phyloP scores from a whole-genome alignment of 2,329 filamentous ascomycete species.

The Alternaria consortialis region DNA sequence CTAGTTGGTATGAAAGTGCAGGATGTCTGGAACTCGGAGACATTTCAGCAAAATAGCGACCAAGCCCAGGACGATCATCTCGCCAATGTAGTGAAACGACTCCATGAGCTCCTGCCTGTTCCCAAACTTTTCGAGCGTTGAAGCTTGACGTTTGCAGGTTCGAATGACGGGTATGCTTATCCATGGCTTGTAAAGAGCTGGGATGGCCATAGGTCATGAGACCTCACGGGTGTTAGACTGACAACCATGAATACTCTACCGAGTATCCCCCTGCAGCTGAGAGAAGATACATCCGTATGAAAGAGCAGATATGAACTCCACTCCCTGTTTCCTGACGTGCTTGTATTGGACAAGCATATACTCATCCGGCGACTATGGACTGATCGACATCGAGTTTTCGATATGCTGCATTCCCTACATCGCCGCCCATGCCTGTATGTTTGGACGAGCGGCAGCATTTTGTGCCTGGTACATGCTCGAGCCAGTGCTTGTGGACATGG shows the following conservation, averaged over 20 bases:
- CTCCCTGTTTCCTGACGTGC: background rate
- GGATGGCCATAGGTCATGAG: background rate
- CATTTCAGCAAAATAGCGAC: conserved; percentile 29
- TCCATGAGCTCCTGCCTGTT: conserved; percentile 36
- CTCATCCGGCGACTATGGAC: background rate
- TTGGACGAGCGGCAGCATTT: background rate
- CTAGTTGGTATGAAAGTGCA: conserved; percentile 57
- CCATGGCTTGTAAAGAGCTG: background rate
- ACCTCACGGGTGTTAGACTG: too few species aligned
- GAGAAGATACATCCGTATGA: background rate
- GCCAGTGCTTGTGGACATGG: too few species aligned
- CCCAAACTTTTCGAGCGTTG: conserved; percentile 23
- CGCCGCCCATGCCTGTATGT: background rate
- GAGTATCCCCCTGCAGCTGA: background rate
- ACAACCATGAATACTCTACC: background rate
- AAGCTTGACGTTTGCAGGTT: background rate
- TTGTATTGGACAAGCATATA: background rate
- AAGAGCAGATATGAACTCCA: conserved; percentile 2
- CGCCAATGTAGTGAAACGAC: conserved; percentile 23
- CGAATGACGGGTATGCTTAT: background rate
- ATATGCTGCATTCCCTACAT: background rate
- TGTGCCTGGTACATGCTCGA: background rate
- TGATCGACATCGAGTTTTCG: background rate
- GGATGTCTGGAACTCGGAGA: conserved; percentile 57
- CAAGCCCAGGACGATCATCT: conserved; percentile 23